Evolutionary conservation across 1,139 yeast genomes (phyloP), one percentile per base, ranked within the genome.

Genomic region (Kodamaea derodonti): DNA sequence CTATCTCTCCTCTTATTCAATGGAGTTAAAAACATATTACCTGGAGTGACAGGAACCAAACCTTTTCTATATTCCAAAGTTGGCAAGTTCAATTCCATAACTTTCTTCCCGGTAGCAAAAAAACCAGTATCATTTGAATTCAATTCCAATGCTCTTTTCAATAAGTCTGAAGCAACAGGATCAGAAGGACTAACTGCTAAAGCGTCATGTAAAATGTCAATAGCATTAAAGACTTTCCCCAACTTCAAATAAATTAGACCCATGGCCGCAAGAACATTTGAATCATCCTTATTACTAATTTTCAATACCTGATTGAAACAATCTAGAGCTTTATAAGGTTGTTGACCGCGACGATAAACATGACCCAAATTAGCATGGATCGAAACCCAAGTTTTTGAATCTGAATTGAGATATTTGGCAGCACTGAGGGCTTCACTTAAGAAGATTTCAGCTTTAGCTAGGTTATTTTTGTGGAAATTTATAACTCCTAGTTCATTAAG

Each of bases 401-500:
- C 95, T 3, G 92, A 77, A 48, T 83, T 84, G 40, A 85, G 65
- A 40, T 72, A 71, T 42, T 73, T 75, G 1, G 95, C 84, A 0
- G 86, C 83, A 10, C 72, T 71, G 26, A 85, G 63, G 0, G 97
- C 97, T 46, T 78, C 80, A 35, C 72, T 72, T 47, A 94, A 77
- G 51, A 72, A 82, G 16, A 69, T 60, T 51, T 86, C 94, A 0
- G 97, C 95, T 43, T 71, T 75, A 18, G 60, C 57, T 24, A 84
- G 67, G 36, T 86, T 84, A 42, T 73, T 71, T 47, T 80, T 82
- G 54, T 90, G 94, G 55, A 86, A 94, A 50, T 79, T 72, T 11
- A 90, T 78, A 1, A 94, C 97, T 2, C 97, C 99, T 51, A 90
- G 64, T 56, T 94, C 99, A 58, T 94, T 94, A 39, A 94, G 65